Evolutionary conservation across 2,329 filamentous ascomycete genomes (phyloP), one percentile per base, ranked within the genome.

Genomic region (Amauroascus niger): DNA sequence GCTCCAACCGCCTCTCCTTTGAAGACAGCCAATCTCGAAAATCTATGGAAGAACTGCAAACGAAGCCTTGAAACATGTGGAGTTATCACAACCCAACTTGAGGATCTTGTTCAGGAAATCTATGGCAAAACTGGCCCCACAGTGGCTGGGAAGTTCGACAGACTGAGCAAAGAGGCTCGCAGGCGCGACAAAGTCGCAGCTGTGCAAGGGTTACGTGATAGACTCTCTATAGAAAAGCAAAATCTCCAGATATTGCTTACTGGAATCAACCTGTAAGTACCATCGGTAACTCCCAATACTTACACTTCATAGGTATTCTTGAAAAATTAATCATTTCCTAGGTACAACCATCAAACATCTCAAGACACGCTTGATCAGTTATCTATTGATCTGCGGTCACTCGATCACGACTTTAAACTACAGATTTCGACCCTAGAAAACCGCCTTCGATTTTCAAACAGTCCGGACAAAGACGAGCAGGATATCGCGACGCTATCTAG

Each of bases 121-220:
- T 49, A 52, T 33, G 53, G 55, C 5, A 56, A 54, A 45, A 32
- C n/a, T 24, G 45, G 50, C 9, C 20, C 46, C 13, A 52, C 24
- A 51, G 61, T 47, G 6, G 35, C 26, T 57, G 52, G 48, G 60
- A 65, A 46, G 60, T 59, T 56, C 58, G 61, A 55, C 62, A 60
- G 20, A 1, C 24, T 59, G 5, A 49, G 35, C 13, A 59, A 59
- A 54, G 46, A 54, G 33, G 33, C 22, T 26, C 52, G 57, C 6
- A 59, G 53, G 37, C 53, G 53, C 2, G 37, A 53, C 14, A 53
- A 54, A 33, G 45, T 24, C n/a, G 30, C 18, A 24, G 37, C 24
- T 6, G 30, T 56, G 8, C 26, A 44, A 28, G 7, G 37, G 32
- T 33, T 59, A 6, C 53, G 55, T 30, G 44, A 56, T 7, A 51